Base-by-base conservation (phyloP, 1,284 basidiomycete species). In the Cryptococcus hybrid region DNA sequence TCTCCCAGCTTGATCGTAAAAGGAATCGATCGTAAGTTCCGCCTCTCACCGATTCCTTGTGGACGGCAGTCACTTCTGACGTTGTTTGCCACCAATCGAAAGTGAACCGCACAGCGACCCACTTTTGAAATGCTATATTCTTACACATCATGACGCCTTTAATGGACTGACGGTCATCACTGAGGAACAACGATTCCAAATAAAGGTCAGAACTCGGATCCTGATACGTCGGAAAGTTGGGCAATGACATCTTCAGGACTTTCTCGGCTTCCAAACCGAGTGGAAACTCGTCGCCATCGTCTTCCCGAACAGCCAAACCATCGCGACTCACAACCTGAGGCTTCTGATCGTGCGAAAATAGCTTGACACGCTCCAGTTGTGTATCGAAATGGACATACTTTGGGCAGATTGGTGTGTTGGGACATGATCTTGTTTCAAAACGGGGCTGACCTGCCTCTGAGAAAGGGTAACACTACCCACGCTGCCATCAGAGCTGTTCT, bases 71-170 rank as follows among this genome's bases (percentile, higher is more conserved):
- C 48, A 97, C 90, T 78, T 98, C 94, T 73, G 88, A 92, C 57
- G 90, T 94, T 40, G 94, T 98, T 77, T 92, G 90, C 94, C 95
- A 98, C 69, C 83, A 84, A 75, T 98, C 94, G 65, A 94, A 84
- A 1, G 94, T 97, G 78, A 97, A 98, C 43, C 94, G 86, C 24
- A 92, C 85, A 7, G 86, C 88, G 56, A 97, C 83, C 82, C 85
- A 87, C 79, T 97, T 97, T 68, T 90, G 83, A 78, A 87, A 97
- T 3, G 90, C 85, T 48, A 96, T 71, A 75, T 97, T 97, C 66
- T 86, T 84, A 59, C 95, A 90, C 50, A 86, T 84, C 39, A 93
- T 84, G 42, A 82, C 82, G 18, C 94, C 95, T 36, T 84, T 79
- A 65, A 80, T 81, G 52, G 88, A 82, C 50, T 80, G 78, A 11